Evolutionary conservation across 257 asterid species (phyloP).

Genomic region (Agastache rugosa): DNA sequence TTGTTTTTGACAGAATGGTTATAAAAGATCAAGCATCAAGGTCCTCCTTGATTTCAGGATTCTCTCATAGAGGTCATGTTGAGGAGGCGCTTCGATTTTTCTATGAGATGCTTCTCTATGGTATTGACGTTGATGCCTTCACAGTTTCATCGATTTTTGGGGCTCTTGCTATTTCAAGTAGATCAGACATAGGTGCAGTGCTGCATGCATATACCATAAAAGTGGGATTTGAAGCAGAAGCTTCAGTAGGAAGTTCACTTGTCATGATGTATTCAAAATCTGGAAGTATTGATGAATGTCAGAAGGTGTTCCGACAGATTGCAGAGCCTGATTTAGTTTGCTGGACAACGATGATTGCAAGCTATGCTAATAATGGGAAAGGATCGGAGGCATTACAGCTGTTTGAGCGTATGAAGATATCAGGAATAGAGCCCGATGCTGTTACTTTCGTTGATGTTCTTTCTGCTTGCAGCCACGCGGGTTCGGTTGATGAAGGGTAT

Average conservation of each 20-base stretch:
- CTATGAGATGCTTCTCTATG: slow-evolving; percentile 47
- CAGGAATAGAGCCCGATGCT: slow-evolving; percentile 61
- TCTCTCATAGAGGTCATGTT: slow-evolving; percentile 56
- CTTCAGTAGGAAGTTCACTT: slow-evolving; percentile 68
- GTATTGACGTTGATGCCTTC: slow-evolving; percentile 50
- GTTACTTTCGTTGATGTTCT: slow-evolving; percentile 65
- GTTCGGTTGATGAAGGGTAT: slow-evolving; percentile 78
- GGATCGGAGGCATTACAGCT: slow-evolving; percentile 65
- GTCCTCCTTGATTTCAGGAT: slow-evolving; percentile 72
- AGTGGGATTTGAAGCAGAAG: slow-evolving; percentile 61
- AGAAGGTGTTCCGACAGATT: slow-evolving; percentile 55
- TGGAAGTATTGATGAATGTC: slow-evolving; percentile 64
- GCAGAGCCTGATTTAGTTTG: slow-evolving; percentile 57
- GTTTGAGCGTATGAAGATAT: slow-evolving; percentile 66
- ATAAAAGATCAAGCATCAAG: slow-evolving; percentile 59
- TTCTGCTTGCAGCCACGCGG: slow-evolving; percentile 82
- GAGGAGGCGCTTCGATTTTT: slow-evolving; percentile 59
- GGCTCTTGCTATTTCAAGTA: slow-evolving; percentile 44
- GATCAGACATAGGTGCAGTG: slow-evolving; percentile 49
- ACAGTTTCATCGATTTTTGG: slow-evolving; percentile 65
- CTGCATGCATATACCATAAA: slow-evolving; percentile 61
- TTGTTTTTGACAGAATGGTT: slow-evolving; percentile 51
- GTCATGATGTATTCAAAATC: slow-evolving; percentile 72
- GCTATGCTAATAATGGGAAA: slow-evolving; percentile 81
- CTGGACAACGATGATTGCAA: slow-evolving; percentile 71